Conservation (phyloP, 2,329 filamentous ascomycete genomes). For the Alternaria brassicicola region DNA sequence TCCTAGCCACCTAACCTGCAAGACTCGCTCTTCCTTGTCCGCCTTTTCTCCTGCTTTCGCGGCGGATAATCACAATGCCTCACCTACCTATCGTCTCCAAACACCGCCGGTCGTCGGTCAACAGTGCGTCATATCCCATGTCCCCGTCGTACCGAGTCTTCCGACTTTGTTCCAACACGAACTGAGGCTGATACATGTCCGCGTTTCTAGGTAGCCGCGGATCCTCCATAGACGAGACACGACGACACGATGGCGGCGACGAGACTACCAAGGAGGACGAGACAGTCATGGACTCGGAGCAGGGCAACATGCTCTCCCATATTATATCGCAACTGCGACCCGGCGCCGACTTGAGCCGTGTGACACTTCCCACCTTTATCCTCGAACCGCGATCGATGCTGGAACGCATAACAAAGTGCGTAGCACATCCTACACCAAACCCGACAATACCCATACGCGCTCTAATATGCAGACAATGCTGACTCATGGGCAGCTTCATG, state of each 20-base stretch:
- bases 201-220: slow-evolving; percentile 47
- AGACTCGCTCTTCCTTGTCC: background rate
- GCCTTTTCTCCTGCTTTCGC: background rate
- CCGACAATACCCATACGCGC: no score
- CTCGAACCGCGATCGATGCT: slow-evolving; percentile 97
- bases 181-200: slow-evolving; percentile 24
- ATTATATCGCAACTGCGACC: slow-evolving; percentile 97
- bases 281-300: slow-evolving; percentile 83
- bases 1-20: background rate
- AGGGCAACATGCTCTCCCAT: slow-evolving; percentile 94
- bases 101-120: slow-evolving; percentile 33
- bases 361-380: slow-evolving; percentile 96
- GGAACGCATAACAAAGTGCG: slow-evolving; percentile 96
- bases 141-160: slow-evolving; percentile 10
- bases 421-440: slow-evolving; percentile 27
- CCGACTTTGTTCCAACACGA: background rate
- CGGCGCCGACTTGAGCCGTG: slow-evolving; percentile 90
- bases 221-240: slow-evolving; percentile 49
- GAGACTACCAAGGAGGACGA: slow-evolving; percentile 65
- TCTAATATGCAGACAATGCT: no score
- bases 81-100: slow-evolving; percentile 33
- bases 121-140: slow-evolving; percentile 34
- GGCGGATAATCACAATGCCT: slow-evolving; percentile 44
- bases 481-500: slow-evolving; percentile 78
- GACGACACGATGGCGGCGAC: slow-evolving; percentile 45